Percentiles rank a stretch among this genome's conserved stretches.
phyloP scores from a whole-genome alignment of 257 asterid genomes.

The Nyctanthes arbortristis region DNA sequence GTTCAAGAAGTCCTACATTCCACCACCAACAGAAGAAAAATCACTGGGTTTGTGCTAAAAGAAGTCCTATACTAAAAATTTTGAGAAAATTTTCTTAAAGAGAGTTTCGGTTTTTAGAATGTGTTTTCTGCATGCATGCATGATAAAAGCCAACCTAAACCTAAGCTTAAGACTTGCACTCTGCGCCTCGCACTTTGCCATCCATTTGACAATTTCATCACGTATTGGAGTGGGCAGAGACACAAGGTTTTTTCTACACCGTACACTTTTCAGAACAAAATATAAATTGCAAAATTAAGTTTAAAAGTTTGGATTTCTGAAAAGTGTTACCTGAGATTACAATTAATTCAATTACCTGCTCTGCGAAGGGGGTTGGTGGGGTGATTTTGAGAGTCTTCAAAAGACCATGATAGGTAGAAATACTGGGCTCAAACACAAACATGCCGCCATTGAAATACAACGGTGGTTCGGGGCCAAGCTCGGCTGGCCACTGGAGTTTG shows the following conservation, averaged over 20 bases:
- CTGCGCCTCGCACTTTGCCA: too few relatives aligned
- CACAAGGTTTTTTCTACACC: too few relatives aligned
- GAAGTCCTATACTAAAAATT: not conserved
- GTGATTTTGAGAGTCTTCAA: constrained; percentile 32
- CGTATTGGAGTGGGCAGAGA: too few relatives aligned
- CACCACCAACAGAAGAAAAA: not conserved
- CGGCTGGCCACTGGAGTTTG: constrained; percentile 40
- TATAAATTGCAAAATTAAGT: too few relatives aligned
- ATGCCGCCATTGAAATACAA: constrained; percentile 55
- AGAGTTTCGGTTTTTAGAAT: too few relatives aligned
- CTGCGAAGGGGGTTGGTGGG: constrained; percentile 54
- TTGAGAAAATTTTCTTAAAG: too few relatives aligned
- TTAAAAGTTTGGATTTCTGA: too few relatives aligned
- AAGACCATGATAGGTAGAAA: constrained; percentile 29
- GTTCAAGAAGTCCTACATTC: constrained; percentile 50
- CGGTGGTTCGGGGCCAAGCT: constrained; percentile 40
- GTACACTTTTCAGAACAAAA: too few relatives aligned
- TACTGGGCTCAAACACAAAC: constrained; percentile 49
- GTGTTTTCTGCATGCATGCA: too few relatives aligned
- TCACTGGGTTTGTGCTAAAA: not conserved
- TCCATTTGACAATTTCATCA: too few relatives aligned
- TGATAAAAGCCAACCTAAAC: too few relatives aligned
- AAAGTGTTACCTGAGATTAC: too few relatives aligned
- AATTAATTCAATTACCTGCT: constrained; percentile 37
- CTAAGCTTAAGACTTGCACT: constrained; percentile 45